Evolutionary conservation across 2,329 filamentous ascomycete species (phyloP), one percentile per base, ranked within the genome.

Genomic region (Boeremia exigua): DNA sequence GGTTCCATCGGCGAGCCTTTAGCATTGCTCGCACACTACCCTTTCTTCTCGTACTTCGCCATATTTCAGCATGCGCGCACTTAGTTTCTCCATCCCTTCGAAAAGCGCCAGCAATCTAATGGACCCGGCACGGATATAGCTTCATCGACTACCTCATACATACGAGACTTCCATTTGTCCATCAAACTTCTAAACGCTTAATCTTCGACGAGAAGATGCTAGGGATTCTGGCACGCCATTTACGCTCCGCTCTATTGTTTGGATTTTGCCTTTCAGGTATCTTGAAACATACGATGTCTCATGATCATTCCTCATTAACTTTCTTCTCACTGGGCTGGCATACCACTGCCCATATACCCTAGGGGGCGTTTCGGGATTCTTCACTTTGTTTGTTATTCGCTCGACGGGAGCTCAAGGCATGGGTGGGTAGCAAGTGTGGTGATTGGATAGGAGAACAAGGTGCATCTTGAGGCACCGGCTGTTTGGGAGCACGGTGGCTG

Each of bases 81-180:
- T 38, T 58, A 55, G 59, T 59, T 61, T 11, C 55, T 59, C 34
- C 28, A 27, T 25, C 52, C 29, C 19, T 37, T 39, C 36, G 42
- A 50, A 66, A 69, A 66, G 63, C 68, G 59, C 61, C 58, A 57
- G 67, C 63, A 59, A 59, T 56, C 55, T 67, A 66, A 65, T 68
- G 60, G 48, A 65, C 59, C 53, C 56, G 57, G 60, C 60, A 62
- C 59, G 59, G 60, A 63, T 58, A 65, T 63, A 61, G 56, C 46
- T 55, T 40, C 12, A 48, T 39, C 29, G 28, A 39, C 33, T 33
- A 48, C 23, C 37, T 34, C 33, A 28, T 49, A 58, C 44, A 53
- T 53, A 49, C 29, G 54, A 48, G 39, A 34, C 34, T 54, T 49
- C 36, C 48, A 46, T 58, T 58, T 58, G 54, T 54, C 27, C 34